These are phyloP conservation scores for Ciborinia camelliae DNA, from an alignment of 2,329 filamentous ascomycete genomes.

Conservation along the genomic window DNA sequence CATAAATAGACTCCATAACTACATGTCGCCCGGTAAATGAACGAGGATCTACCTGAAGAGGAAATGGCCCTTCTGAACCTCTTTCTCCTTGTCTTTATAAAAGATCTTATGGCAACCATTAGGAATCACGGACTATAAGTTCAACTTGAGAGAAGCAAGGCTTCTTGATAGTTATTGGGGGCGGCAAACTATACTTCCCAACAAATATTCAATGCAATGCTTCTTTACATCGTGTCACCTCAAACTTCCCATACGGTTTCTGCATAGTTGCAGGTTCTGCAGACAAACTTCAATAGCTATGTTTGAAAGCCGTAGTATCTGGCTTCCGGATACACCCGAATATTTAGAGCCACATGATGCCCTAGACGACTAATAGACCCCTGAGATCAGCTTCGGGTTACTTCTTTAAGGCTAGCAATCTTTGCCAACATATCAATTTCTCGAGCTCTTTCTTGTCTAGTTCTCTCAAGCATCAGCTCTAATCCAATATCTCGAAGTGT, in stretches of 20 bases:
- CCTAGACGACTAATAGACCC: neutral
- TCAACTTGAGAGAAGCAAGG: conserved; percentile 3
- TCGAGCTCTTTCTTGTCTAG: neutral
- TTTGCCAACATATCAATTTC: neutral
- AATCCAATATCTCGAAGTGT: neutral
- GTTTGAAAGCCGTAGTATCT: neutral
- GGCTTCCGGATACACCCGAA: conserved; percentile 6
- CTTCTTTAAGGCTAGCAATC: neutral
- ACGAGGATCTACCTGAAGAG: neutral
- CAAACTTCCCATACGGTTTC: neutral
- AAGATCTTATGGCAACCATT: neutral
- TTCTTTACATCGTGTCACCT: neutral
- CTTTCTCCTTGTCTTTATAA: neutral
- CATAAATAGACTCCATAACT: neutral
- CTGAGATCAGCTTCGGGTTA: neutral
- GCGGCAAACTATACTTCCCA: neutral
- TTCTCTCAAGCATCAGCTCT: conserved; percentile 2
- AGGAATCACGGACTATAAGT: neutral
- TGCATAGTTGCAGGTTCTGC: conserved; percentile 11
- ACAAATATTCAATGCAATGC: conserved; percentile 10
- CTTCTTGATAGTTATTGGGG: neutral
- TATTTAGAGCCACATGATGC: conserved; percentile 3
- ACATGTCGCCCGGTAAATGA: neutral
- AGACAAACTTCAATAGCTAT: neutral
- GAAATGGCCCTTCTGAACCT: neutral